Base-by-base conservation (phyloP, 2,329 filamentous ascomycete genomes). In the Sclerotinia glacialis region DNA sequence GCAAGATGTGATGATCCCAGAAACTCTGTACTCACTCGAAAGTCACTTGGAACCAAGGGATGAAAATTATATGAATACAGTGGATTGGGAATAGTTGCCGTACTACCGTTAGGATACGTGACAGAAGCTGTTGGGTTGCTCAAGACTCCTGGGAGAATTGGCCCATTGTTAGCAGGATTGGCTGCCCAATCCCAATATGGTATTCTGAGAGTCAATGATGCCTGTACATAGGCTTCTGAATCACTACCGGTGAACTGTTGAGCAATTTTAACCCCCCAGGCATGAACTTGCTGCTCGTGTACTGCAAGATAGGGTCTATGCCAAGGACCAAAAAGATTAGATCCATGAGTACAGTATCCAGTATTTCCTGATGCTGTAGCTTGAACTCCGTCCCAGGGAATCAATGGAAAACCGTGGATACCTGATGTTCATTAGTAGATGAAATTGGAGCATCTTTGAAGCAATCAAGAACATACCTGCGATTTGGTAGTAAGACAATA, bases 301-400 rank as follows among this genome's bases (percentile, higher is more conserved):
- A 89, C 77, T 11, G 84, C 80, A 67, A 94, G 80, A 76, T 94
- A 95, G 0, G 91, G 89, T 59, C 92, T 86, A 80, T 96, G 92
- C 92, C 92, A 96, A 53, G 88, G 84, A 54, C 89, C 85, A 75
- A 96, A 94, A 26, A 95, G 79, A 52, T 88, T 85, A 1, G 89
- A 90, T 26, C 82, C 84, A 77, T 96, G 92, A 23, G 85, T 85
- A 76, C 92, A 95, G 76, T 92, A 87, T 23, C 92, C 92, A 76
- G 95, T 92, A 71, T 95, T 90, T 16, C 89, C 90, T 42, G 31
- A 18, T 28, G 56, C 64, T 23, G 18, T 21, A 18, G 56, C 21
- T 37, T 49, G 34, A 28, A 59, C 62, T 40, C 61, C 61, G 11
- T 67, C 65, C 65, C 65, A 67, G 3, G 65, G 37, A 12, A 92